Evolutionary conservation across 2,329 filamentous ascomycete genomes (phyloP).

Genomic region (Tolypocladium ovalisporum): DNA sequence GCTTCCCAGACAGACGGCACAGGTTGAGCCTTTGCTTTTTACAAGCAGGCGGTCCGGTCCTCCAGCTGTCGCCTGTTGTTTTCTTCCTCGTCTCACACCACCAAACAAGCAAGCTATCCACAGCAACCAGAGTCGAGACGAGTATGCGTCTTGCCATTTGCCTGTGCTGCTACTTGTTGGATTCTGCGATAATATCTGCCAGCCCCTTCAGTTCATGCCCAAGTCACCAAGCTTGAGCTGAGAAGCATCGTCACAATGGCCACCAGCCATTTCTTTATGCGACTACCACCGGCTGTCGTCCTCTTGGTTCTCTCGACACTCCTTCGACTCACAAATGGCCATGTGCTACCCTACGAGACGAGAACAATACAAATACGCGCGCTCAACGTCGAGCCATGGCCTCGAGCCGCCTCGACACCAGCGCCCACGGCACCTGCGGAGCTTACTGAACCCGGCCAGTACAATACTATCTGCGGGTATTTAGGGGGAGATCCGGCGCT

Average conservation of each 20-base stretch:
- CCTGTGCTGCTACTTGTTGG: background rate
- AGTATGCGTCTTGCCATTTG: background rate
- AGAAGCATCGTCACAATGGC: background rate
- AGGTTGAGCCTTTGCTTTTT: background rate
- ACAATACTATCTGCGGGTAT: conserved; percentile 48
- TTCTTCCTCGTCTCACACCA: background rate
- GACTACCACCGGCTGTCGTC: background rate
- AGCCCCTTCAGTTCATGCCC: background rate
- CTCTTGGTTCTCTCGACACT: conserved; percentile 6
- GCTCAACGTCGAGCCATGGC: conserved; percentile 28
- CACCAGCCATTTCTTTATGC: background rate
- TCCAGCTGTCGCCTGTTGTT: background rate
- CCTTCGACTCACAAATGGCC: conserved; percentile 20
- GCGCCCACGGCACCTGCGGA: conserved; percentile 24
- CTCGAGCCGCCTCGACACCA: conserved; percentile 23
- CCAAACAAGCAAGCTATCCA: background rate
- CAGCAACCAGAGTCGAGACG: background rate
- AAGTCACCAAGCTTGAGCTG: background rate
- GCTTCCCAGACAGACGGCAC: background rate
- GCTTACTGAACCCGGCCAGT: conserved; percentile 26
- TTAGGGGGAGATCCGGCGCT: conserved; percentile 39
- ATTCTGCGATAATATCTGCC: background rate
- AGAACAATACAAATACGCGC: conserved; percentile 20
- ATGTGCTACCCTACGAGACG: conserved; percentile 30
- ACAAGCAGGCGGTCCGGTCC: background rate